Conservation (phyloP, 2,329 filamentous ascomycete genomes). For the Hymenoscyphus linearis region DNA sequence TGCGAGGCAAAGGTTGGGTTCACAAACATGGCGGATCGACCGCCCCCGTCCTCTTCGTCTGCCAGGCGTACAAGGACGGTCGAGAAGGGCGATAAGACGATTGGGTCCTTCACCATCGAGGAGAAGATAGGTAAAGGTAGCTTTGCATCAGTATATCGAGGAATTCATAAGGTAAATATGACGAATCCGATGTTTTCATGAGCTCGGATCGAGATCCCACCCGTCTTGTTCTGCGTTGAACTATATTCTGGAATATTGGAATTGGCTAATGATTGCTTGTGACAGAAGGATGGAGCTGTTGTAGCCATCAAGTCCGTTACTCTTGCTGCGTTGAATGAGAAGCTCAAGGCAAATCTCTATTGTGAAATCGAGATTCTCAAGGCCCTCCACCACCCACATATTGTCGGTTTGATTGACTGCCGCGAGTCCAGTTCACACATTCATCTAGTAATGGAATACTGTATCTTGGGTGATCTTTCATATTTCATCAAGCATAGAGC, state of each 20-base stretch:
- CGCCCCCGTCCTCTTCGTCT: conserved; percentile 36
- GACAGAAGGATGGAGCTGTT: conserved; percentile 69
- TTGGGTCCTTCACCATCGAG: conserved; percentile 69
- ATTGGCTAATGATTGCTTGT: conserved; percentile 20
- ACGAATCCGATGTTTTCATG: not conserved
- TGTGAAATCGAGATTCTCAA: conserved; percentile 95
- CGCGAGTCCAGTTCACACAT: conserved; percentile 82
- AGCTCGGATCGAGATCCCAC: not conserved
- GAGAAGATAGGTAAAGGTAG: conserved; percentile 95
- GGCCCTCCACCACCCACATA: conserved; percentile 89
- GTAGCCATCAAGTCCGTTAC: conserved; percentile 98
- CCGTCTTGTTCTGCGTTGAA: not conserved
- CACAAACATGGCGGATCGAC: conserved; percentile 37
- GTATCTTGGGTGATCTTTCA: conserved; percentile 88
- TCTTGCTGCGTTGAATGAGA: conserved; percentile 83
- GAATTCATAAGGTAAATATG: conserved; percentile 69
- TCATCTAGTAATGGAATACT: conserved; percentile 98
- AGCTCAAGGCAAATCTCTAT: conserved; percentile 93
- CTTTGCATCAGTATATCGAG: conserved; percentile 92
- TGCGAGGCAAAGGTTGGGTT: conserved; percentile 14
- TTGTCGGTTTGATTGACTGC: conserved; percentile 93
- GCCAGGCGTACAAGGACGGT: conserved; percentile 35
- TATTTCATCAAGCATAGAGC: conserved; percentile 94
- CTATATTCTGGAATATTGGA: not conserved
- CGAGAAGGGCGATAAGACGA: conserved; percentile 48